Evolutionary conservation across 2,329 filamentous ascomycete genomes (phyloP).

Genomic region (Macrophomina tecta): DNA sequence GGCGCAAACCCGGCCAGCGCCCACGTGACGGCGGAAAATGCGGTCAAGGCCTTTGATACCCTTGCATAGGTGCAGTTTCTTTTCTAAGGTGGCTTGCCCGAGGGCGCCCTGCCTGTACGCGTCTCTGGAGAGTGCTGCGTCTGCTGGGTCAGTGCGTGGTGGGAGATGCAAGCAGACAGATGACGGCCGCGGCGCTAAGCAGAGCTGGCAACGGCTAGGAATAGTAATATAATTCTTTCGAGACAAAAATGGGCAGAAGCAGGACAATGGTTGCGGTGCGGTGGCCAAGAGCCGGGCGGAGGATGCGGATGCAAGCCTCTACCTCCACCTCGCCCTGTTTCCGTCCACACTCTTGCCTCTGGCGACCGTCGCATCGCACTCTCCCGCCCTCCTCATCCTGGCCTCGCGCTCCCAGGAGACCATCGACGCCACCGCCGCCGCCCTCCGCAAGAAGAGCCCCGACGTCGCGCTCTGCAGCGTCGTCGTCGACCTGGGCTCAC

Average conservation of each 20-base stretch:
- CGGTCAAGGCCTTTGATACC: conserved; percentile 36
- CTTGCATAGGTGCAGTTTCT: background rate
- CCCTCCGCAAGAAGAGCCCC: conserved; percentile 42
- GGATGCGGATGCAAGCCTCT: background rate
- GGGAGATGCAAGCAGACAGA: no score
- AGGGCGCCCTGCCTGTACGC: no score
- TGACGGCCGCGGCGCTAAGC: no score
- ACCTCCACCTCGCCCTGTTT: background rate
- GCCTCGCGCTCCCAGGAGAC: conserved; percentile 53
- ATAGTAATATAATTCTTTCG: no score
- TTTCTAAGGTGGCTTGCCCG: no score
- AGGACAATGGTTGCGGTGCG: no score
- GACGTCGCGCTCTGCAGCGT: conserved; percentile 41
- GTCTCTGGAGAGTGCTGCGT: no score
- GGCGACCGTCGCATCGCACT: conserved; percentile 34
- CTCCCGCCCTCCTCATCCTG: conserved; percentile 39
- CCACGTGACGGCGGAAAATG: conserved; percentile 40
- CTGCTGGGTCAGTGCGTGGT: no score
- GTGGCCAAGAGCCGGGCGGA: background rate
- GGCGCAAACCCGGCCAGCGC: conserved; percentile 45
- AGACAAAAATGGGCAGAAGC: no score
- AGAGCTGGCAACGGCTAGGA: no score
- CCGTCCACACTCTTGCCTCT: background rate
- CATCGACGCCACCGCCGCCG: conserved; percentile 46
- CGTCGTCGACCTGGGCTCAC: conserved; percentile 45